These are phyloP conservation scores for Metarhizium humberi DNA, from an alignment of 2,329 filamentous ascomycete genomes.

Conservation along the genomic window DNA sequence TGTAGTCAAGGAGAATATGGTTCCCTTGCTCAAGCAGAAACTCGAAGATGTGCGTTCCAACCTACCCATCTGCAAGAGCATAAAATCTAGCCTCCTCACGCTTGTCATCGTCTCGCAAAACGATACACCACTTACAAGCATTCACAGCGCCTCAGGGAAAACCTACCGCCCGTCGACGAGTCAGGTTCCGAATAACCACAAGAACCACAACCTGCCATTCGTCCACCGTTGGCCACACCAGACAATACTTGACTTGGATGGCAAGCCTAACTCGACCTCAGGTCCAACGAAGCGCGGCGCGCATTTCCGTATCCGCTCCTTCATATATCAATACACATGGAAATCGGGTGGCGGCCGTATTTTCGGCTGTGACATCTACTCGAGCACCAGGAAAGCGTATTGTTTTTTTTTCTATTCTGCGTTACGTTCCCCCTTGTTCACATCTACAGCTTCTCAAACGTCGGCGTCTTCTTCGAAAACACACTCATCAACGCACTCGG, in stretches of 20 bases:
- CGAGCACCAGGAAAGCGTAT: too few relatives aligned
- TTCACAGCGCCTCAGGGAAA: slow-evolving; percentile 39
- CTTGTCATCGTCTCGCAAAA: background rate
- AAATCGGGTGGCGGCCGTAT: too few relatives aligned
- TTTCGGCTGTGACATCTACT: too few relatives aligned
- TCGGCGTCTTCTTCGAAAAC: slow-evolving; percentile 68
- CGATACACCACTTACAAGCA: background rate
- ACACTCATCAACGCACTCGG: slow-evolving; percentile 64
- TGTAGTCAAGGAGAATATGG: slow-evolving; percentile 66
- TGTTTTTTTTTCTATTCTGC: too few relatives aligned
- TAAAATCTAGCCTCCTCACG: background rate
- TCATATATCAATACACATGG: too few relatives aligned
- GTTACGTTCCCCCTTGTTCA: too few relatives aligned
- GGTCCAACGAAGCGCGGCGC: too few relatives aligned
- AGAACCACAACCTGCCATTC: too few relatives aligned
- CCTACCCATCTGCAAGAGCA: background rate
- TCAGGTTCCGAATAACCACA: slow-evolving; percentile 37
- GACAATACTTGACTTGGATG: too few relatives aligned
- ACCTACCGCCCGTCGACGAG: slow-evolving; percentile 40
- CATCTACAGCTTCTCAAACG: slow-evolving; percentile 72
- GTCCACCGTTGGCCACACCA: too few relatives aligned
- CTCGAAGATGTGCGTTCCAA: slow-evolving; percentile 53
- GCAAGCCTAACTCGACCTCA: too few relatives aligned
- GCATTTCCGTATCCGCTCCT: too few relatives aligned
- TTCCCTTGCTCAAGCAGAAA: slow-evolving; percentile 55